phyloP scores from a whole-genome alignment of 768 basidiomycete species.

The Plicaturopsis crispa region DNA sequence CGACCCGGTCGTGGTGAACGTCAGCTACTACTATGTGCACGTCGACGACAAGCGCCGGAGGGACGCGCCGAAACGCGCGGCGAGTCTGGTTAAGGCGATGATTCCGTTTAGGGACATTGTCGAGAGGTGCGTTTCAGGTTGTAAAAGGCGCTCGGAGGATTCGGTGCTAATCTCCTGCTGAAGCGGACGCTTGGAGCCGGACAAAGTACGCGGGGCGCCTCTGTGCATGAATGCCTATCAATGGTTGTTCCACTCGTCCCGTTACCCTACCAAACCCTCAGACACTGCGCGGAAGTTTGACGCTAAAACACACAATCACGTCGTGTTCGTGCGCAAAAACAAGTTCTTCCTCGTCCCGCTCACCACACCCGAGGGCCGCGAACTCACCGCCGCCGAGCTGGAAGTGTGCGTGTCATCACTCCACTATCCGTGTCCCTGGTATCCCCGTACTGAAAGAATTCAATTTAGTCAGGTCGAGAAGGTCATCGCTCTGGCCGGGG shows the following conservation, averaged over 20 bases:
- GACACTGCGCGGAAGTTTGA: slow-evolving; percentile 85
- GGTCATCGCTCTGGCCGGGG: slow-evolving; percentile 58
- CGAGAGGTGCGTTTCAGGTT: slow-evolving; percentile 51
- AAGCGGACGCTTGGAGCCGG: slow-evolving; percentile 79
- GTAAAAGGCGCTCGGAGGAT: neutral
- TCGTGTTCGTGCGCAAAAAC: slow-evolving; percentile 88
- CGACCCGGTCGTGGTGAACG: slow-evolving; percentile 86
- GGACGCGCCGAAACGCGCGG: slow-evolving; percentile 65
- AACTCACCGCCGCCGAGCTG: slow-evolving; percentile 76
- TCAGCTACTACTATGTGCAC: slow-evolving; percentile 95
- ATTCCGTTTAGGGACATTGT: slow-evolving; percentile 79
- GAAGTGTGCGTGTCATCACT: slow-evolving; percentile 43
- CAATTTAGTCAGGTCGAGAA: slow-evolving; percentile 46
- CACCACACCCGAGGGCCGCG: slow-evolving; percentile 49
- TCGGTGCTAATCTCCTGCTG: neutral
- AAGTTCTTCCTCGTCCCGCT: slow-evolving; percentile 83
- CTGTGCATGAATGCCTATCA: slow-evolving; percentile 93
- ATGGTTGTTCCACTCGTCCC: slow-evolving; percentile 94
- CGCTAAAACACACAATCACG: slow-evolving; percentile 68
- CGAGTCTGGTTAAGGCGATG: slow-evolving; percentile 77
- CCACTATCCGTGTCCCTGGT: neutral
- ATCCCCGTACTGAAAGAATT: slow-evolving; percentile 1
- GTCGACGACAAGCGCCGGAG: slow-evolving; percentile 49
- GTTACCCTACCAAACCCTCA: slow-evolving; percentile 76
- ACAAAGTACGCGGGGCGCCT: slow-evolving; percentile 70